These are phyloP conservation scores for Boletellus ananiceps DNA, from an alignment of 768 basidiomycete genomes.

Conservation along the genomic window DNA sequence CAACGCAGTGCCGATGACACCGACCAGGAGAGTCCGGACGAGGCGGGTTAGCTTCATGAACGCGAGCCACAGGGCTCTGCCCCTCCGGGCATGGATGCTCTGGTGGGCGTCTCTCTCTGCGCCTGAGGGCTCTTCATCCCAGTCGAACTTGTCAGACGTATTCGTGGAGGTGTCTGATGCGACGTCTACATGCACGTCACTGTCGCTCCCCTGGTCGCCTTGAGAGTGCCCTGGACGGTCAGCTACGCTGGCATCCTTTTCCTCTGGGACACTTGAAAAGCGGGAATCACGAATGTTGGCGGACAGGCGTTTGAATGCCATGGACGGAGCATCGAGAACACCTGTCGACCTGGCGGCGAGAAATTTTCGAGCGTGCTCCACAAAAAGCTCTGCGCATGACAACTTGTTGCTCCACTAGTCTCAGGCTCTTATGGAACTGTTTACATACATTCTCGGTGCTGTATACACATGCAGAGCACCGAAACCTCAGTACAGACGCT, in stretches of 20 bases:
- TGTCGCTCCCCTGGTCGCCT: conserved; percentile 12
- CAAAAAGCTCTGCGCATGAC: conserved; percentile 1
- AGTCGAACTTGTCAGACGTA: conserved; percentile 68
- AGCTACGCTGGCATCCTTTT: conserved; percentile 4
- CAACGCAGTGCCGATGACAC: conserved; percentile 55
- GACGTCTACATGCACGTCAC: conserved; percentile 7
- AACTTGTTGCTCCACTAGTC: not conserved
- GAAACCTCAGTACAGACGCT: not conserved
- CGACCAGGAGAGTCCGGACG: conserved; percentile 55
- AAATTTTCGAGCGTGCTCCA: conserved; percentile 5
- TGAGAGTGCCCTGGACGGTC: not conserved
- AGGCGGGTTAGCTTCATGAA: conserved; percentile 65
- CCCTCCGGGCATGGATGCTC: conserved; percentile 51
- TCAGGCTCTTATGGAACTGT: not conserved
- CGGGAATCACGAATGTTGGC: conserved; percentile 2
- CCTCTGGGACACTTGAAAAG: conserved; percentile 5
- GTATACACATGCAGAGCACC: not conserved
- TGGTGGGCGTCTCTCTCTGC: conserved; percentile 28
- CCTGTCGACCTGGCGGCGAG: not conserved
- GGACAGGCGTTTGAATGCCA: conserved; percentile 14
- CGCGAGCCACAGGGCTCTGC: conserved; percentile 55
- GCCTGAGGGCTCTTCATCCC: conserved; percentile 50
- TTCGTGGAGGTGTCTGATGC: conserved; percentile 47
- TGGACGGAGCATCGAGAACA: conserved; percentile 9
- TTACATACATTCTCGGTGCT: conserved; percentile 4